Base-by-base conservation (phyloP, 2,329 filamentous ascomycete genomes). In the Pseudophaeomoniella oleicola region DNA sequence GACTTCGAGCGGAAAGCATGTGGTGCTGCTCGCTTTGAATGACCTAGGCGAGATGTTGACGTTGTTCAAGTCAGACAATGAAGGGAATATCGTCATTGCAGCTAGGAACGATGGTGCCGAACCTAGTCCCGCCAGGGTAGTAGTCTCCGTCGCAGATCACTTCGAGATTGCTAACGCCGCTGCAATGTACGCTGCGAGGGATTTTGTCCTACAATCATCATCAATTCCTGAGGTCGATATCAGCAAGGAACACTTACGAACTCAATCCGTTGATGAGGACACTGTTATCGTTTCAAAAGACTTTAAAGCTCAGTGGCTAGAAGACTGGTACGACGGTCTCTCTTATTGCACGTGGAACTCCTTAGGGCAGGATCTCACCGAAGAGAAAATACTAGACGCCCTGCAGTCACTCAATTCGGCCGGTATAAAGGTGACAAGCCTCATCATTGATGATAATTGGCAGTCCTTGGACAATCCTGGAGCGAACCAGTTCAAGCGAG, bases 401-500 rank as follows among this genome's bases (percentile, higher is more conserved):
- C 63, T 96, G 1, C 74, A 85, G 39, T 67, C 71, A 2, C 62
- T 98, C 9, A 70, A 77, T 3, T 64, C 75, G 18, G 70, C 81
- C 38, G 71, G 78, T 1, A 83, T 98, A 50, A 76, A 80, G 30
- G 69, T 96, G 32, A 78, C 76, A 0, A 93, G 78, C 49, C 66
- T 98, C 2, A 94, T 96, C 42, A 93, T 98, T 43, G 90, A 98
- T 48, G 90, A 98, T 52, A 93, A 92, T 48, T 98, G 90, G 90
- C 87, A 94, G 56, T 74, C 79, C 5, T 68, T 93, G 4, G 71
- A 77, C 16, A 51, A 61, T 34, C 63, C 64, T 17, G 57, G 66
- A 11, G 63, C 56, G 1, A 39, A 39, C 30, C 68, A 72, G 44
- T 69, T 67, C 44, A 51, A 59, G 27, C 58, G 68, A 11, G 66